Evolutionary conservation across 495 filamentous ascomycete genomes (phyloP).

Genomic region (Neurospora sp.): DNA sequence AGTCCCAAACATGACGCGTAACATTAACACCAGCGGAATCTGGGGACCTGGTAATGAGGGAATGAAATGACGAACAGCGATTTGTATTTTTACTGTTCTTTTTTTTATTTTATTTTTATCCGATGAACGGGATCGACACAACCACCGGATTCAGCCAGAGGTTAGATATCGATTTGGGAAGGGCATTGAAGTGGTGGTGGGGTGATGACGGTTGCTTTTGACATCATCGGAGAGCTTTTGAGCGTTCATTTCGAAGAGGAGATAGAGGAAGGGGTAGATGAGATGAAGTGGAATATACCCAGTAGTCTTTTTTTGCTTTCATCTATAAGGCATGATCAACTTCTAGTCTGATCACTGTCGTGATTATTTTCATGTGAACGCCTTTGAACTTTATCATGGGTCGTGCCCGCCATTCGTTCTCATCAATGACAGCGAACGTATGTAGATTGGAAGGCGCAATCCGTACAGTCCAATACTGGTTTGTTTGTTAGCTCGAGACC

Average conservation of each 20-base stretch:
- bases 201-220: background rate
- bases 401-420: no score
- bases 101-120: background rate
- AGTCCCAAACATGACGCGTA: background rate
- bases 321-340: no score
- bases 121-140: background rate
- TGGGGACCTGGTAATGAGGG: background rate
- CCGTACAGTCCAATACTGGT: no score
- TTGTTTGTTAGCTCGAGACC: no score
- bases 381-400: no score
- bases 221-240: background rate
- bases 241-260: background rate
- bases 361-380: no score
- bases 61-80: background rate
- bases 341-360: no score
- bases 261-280: background rate
- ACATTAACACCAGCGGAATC: background rate
- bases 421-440: no score
- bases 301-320: background rate
- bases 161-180: background rate
- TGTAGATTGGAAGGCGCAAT: no score
- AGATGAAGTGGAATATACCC: background rate
- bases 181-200: background rate
- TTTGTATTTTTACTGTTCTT: background rate
- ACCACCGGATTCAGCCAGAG: background rate